phyloP scores from a whole-genome alignment of 108 stramenopile genomes.

The Cyclotella atomus region DNA sequence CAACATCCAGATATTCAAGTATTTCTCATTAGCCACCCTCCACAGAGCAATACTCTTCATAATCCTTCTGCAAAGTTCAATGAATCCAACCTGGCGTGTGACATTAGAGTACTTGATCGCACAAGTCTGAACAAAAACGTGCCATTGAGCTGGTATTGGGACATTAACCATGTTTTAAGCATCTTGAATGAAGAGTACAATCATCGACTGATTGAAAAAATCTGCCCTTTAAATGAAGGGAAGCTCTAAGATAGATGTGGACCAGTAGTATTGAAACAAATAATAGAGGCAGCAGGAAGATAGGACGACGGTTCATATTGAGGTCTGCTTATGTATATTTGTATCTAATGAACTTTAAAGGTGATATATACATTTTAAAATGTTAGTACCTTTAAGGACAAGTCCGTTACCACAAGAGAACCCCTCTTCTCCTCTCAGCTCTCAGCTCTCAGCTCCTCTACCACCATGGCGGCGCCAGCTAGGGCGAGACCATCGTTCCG shows the following conservation, averaged over 20 bases:
- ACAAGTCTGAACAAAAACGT: constrained; percentile 8
- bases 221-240: neutral
- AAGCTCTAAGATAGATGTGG: neutral
- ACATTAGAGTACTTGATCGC: neutral
- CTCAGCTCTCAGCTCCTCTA: no score
- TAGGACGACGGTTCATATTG: no score
- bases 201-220: neutral
- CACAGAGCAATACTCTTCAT: neutral
- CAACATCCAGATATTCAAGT: neutral
- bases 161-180: neutral
- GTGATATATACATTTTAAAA: no score
- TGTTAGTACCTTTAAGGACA: no score
- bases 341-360: no score
- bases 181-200: constrained; percentile 17
- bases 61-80: neutral
- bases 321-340: no score
- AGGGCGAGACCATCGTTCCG: no score
- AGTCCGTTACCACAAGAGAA: no score
- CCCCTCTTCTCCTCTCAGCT: no score
- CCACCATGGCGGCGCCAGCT: no score
- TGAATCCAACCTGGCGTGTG: neutral
- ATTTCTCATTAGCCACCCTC: neutral
- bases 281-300: no score
- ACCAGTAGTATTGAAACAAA: neutral
- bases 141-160: constrained; percentile 16